Conservation (phyloP, 805 yeast species). For the Suhomyces faveliae region DNA sequence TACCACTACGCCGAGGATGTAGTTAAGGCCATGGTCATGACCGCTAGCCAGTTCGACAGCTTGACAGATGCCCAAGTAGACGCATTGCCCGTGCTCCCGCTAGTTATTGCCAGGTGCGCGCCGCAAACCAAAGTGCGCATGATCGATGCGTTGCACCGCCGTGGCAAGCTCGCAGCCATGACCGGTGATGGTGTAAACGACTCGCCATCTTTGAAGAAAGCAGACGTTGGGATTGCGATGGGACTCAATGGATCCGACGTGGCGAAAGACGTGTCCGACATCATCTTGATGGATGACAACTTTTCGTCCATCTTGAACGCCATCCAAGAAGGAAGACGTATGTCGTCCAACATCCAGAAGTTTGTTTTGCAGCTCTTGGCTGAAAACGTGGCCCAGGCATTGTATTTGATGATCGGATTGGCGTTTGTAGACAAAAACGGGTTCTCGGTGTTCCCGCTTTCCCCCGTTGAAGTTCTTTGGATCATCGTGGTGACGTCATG, state of each 20-base stretch:
- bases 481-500: constrained; percentile 35
- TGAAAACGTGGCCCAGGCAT: constrained; percentile 27
- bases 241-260: constrained; percentile 30
- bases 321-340: constrained; percentile 30
- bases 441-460: constrained; percentile 36
- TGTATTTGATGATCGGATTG: constrained; percentile 42
- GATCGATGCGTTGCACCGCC: constrained; percentile 65
- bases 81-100: constrained; percentile 59
- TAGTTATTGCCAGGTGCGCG: constrained; percentile 80
- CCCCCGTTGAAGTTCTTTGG: constrained; percentile 43
- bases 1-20: constrained; percentile 35
- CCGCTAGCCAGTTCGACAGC: constrained; percentile 68
- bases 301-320: constrained; percentile 28
- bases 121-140: constrained; percentile 80
- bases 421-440: constrained; percentile 34
- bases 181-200: constrained; percentile 51
- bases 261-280: constrained; percentile 29
- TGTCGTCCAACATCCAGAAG: constrained; percentile 35
- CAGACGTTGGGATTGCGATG: constrained; percentile 31
- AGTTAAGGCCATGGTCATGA: constrained; percentile 60
- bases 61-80: constrained; percentile 63
- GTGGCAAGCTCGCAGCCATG: constrained; percentile 61
- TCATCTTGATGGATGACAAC: constrained; percentile 27
- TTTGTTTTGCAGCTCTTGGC: constrained; percentile 34
- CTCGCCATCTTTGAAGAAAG: constrained; percentile 27